Base-by-base conservation (phyloP, 331 rosid species). In the Malus hybrid region DNA sequence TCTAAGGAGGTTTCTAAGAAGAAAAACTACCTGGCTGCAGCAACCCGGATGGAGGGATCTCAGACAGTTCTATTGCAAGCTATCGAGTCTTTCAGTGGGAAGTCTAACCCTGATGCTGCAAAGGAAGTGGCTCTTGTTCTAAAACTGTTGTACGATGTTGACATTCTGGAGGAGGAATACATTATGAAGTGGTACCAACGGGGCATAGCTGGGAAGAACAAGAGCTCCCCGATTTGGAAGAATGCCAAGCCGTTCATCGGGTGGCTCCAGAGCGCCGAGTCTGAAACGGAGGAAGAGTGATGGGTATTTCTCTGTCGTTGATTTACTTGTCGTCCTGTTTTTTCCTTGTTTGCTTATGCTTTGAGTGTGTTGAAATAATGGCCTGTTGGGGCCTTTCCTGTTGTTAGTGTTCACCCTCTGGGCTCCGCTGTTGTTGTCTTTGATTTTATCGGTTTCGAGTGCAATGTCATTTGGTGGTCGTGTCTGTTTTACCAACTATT, bases 231-330 rank as follows among this genome's bases (percentile, higher is more conserved):
- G 19, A 73, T 86, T 10, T 89, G 91, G 89, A 89, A 85, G 70
- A 78, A 63, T 10, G 61, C 81, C n/a, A 81, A 78, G 67, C 93
- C 93, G 2, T 87, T 89, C 79, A 84, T 89, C 1, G 89, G 83
- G 28, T 87, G 93, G 93, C 91, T 89, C 24, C 87, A 89, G 81
- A 89, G 77, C 56, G 93, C 93, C 0, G 93, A 89, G 84, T 89
- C 93, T 0, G 93, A 89, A 42, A 12, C 93, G 0, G 93, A 86
- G 13, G 87, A 87, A 33, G 89, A 89, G 60, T 87, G 80, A 85
- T 28, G 67, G 24, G 16, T 6, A 59, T 10, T 63, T 15, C 6
- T 8, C 0, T 29, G 14, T 20, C 63, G 28, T 28, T 28, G 13
- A 5, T 59, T 19, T 36, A 7, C 10, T 20, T 5, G 50, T 22